Base-by-base conservation (phyloP, 73 alveolate genomes). In the Paramecium primaurelia region DNA sequence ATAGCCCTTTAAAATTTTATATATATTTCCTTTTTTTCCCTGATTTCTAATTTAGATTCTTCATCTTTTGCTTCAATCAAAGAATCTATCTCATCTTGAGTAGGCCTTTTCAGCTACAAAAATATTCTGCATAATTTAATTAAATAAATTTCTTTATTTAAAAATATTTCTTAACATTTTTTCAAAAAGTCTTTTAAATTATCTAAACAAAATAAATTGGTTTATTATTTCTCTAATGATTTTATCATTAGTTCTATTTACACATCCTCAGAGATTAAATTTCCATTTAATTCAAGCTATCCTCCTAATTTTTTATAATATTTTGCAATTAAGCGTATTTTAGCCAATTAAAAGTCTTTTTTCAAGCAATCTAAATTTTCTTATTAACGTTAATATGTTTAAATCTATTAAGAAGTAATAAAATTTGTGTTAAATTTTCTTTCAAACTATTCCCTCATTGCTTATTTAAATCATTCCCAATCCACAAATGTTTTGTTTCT, bases 71-170 rank as follows among this genome's bases (percentile, higher is more conserved):
- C 47, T 49, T 80, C 71, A 8, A 32, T 36, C 58, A 80, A 45
- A 40, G 28, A 25, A 20, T 80, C 91, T 14, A 80, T 80, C 30
- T 80, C 91, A 80, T 80, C 91, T 80, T 80, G 6, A 2, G 91
- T 80, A 5, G 91, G 91, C 16, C 58, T 42, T 45, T 80, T 47
- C 3, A 26, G 22, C 45, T 10, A 42, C 20, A 80, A 47, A 64
- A 80, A 49, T 80, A 80, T 80, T 80, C 91, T 42, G 26, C 77
- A 42, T 3, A 80, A 10, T 26, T 80, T 80, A 8, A 80, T 80
- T 7, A 80, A n/a, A 80, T 80, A 80, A 47, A 80, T 42, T 45
- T 80, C 91, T 36, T 80, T 45, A 40, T 42, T 44, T 25, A 80
- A 10, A 47, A 80, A 80, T 10, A 80, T 80, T 11, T 80, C 75